phyloP scores from a whole-genome alignment of 495 filamentous ascomycete genomes.

The Talaromyces borbonicus region DNA sequence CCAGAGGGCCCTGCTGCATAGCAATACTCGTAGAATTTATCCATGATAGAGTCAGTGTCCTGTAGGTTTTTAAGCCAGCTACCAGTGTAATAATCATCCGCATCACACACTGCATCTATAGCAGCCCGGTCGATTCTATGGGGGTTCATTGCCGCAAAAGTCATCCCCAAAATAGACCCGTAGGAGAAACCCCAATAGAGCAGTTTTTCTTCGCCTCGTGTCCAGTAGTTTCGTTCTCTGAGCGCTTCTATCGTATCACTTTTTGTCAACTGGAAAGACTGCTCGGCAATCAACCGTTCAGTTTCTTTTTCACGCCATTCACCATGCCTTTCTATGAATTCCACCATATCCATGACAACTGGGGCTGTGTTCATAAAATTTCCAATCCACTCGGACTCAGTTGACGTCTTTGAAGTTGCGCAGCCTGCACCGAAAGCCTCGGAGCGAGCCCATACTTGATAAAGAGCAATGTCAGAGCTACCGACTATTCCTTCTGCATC shows the following conservation, averaged over 20 bases:
- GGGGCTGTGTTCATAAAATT: conserved; percentile 21
- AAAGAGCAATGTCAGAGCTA: conserved; percentile 25
- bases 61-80: conserved; percentile 24
- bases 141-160: conserved; percentile 44
- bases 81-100: conserved; percentile 19
- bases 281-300: conserved; percentile 8
- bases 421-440: conserved; percentile 22
- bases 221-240: conserved; percentile 27
- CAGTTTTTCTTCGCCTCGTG: conserved; percentile 26
- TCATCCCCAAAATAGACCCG: conserved; percentile 53
- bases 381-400: conserved; percentile 18
- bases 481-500: conserved; percentile 18
- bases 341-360: conserved; percentile 22
- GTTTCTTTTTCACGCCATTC: conserved; percentile 26
- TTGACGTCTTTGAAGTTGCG: conserved; percentile 4
- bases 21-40: conserved; percentile 26
- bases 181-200: conserved; percentile 57
- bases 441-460: conserved; percentile 22
- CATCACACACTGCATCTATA: conserved; percentile 47
- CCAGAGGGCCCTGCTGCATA: conserved; percentile 18
- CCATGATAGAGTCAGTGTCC: conserved; percentile 24
- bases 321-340: conserved; percentile 25
- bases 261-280: conserved; percentile 9
- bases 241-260: conserved; percentile 12
- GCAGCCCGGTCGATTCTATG: conserved; percentile 38